Evolutionary conservation across 2,329 filamentous ascomycete species (phyloP), one percentile per base, ranked within the genome.

Genomic region (Graphium sp.): DNA sequence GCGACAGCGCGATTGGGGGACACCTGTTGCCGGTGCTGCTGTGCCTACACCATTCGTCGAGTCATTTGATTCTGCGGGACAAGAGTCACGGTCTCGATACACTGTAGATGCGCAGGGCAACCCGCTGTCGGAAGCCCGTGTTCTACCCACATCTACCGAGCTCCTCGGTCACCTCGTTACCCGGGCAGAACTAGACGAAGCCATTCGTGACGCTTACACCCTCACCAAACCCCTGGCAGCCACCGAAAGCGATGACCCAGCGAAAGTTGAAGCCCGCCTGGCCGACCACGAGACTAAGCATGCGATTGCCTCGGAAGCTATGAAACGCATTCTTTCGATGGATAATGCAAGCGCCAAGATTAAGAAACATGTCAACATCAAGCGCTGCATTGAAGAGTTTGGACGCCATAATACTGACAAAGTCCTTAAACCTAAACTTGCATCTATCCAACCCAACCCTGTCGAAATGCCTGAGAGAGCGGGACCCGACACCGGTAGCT

Each of bases 401-500:
- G 89, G 89, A 28, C 74, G 89, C 28, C 89, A 98, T 60, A 72
- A 77, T 41, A 98, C 89, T 2, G 89, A 98, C 51, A 42, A 51
- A 7, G 48, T 55, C 4, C 64, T 98, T 18, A 62, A 65, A 15
- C 71, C 72, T 1, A 78, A 74, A 47, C 58, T 66, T 4, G 49
- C 58, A 23, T 58, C 57, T 21, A 55, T 60, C 22, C 35, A 47
- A 34, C 44, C 56, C 41, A 45, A 53, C 30, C 45, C 41, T 11
- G 46, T 49, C 40, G 50, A 52, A 34, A 52, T 42, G 55, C 56
- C 50, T 33, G 38, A 40, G 16, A 76, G 91, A 18, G 72, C 74
- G n/a, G 89, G 89, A 0, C 79, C 78, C 5, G 89, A 98, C 48
- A 98, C 87, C 1, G 89, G 89, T 20, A 92, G 82, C 42, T 82